Conservation (phyloP, 106 monocot genomes). For the Allium cepa region DNA sequence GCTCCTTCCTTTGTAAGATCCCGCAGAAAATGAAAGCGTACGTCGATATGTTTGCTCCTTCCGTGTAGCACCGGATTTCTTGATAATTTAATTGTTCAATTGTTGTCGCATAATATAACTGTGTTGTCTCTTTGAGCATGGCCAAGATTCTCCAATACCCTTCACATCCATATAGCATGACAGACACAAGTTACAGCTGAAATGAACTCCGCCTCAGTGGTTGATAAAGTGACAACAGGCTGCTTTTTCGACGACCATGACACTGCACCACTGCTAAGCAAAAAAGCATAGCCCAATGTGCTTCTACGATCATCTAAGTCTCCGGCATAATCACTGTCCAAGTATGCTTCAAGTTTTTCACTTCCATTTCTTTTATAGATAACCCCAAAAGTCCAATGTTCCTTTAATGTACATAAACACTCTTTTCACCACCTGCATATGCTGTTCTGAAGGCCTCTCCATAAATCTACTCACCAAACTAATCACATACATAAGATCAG, state of each 20-base stretch:
- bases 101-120: background rate
- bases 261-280: background rate
- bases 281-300: background rate
- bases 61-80: background rate
- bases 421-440: background rate
- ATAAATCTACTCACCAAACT: background rate
- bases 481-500: background rate
- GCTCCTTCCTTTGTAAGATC: background rate
- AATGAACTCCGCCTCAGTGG: background rate
- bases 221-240: background rate
- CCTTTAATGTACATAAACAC: background rate
- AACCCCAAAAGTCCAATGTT: background rate
- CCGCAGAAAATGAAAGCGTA: background rate
- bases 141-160: background rate
- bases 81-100: background rate
- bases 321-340: background rate
- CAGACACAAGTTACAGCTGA: background rate
- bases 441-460: background rate
- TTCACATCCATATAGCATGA: conserved; percentile 3
- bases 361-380: background rate
- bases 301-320: conserved; percentile 3
- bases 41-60: background rate
- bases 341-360: background rate
- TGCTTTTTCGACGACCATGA: conserved; percentile 4
- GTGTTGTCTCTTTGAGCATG: background rate